These are phyloP conservation scores for Oryza australiensis DNA, from an alignment of 176 grass and related monocot genomes.

Conservation along the genomic window DNA sequence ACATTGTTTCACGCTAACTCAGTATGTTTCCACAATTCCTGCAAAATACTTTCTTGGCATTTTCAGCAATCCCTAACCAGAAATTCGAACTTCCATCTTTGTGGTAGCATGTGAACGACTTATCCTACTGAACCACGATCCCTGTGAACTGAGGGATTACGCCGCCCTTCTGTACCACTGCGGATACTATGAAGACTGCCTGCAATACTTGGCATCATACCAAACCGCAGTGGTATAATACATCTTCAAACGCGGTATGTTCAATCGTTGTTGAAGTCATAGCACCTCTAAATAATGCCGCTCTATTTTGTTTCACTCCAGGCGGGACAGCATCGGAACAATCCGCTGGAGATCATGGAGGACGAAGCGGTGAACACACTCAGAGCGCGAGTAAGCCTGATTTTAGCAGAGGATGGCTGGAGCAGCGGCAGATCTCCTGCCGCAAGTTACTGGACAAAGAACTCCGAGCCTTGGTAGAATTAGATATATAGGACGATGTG, in stretches of 20 bases:
- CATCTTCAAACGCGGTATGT: conserved; percentile 4
- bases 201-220: conserved; percentile 59
- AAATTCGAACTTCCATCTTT: conserved; percentile 21
- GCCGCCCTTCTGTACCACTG: conserved; percentile 86
- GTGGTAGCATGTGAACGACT: conserved; percentile 76
- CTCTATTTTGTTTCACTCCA: conserved; percentile 15
- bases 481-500: not conserved
- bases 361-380: conserved; percentile 58
- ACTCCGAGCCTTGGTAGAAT: conserved; percentile 81
- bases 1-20: too few species aligned
- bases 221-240: conserved; percentile 53
- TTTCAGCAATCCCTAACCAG: not conserved
- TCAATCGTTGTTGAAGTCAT: not conserved
- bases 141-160: conserved; percentile 73
- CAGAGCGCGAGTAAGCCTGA: conserved; percentile 44
- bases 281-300: not conserved
- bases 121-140: conserved; percentile 54
- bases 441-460: conserved; percentile 65
- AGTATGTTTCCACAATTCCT: not conserved
- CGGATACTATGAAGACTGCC: conserved; percentile 77
- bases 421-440: conserved; percentile 21
- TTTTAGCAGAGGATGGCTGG: conserved; percentile 85
- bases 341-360: conserved; percentile 53
- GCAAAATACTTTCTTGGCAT: not conserved
- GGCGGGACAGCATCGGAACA: conserved; percentile 27